A percentile compares a stretch with the other conserved stretches of the same genome.
These are phyloP conservation scores for Ananas comosus DNA, from an alignment of 176 grass and related monocot species.

Conservation along the genomic window DNA sequence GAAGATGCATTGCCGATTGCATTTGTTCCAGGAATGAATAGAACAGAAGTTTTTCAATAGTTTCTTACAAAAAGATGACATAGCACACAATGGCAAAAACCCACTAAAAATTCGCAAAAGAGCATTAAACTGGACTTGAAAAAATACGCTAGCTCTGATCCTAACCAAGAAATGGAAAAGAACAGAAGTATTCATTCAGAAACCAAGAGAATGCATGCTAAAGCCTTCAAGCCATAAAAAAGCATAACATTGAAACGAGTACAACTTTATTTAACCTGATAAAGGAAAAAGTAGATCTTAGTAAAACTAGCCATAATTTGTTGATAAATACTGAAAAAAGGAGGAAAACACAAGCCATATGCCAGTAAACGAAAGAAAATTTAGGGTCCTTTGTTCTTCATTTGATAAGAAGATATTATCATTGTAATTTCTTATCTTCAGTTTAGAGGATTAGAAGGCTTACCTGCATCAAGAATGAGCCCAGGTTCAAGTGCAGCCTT, in stretches of 20 bases:
- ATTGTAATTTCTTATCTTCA: not conserved
- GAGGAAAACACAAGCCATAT: not conserved
- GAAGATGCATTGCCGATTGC: not conserved
- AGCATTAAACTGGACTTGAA: no score
- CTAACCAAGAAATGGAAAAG: not conserved
- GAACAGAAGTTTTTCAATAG: no score
- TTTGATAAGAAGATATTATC: not conserved
- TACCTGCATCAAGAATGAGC: slow-evolving; percentile 90
- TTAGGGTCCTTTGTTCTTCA: no score
- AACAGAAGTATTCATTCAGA: not conserved
- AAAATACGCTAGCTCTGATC: not conserved
- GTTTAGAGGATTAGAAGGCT: slow-evolving; percentile 16
- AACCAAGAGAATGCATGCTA: not conserved
- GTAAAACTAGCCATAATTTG: not conserved
- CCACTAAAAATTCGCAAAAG: no score
- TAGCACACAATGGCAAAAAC: no score
- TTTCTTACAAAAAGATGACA: no score
- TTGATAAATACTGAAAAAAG: not conserved
- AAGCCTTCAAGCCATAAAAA: not conserved
- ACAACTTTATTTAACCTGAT: not conserved
- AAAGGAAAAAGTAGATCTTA: not conserved
- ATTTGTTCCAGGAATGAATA: not conserved
- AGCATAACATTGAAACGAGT: not conserved
- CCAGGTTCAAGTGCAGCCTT: slow-evolving; percentile 89
- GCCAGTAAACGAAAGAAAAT: not conserved